These are phyloP conservation scores for Aspergillus sp. DNA, from an alignment of 2,329 filamentous ascomycete species.

Conservation along the genomic window DNA sequence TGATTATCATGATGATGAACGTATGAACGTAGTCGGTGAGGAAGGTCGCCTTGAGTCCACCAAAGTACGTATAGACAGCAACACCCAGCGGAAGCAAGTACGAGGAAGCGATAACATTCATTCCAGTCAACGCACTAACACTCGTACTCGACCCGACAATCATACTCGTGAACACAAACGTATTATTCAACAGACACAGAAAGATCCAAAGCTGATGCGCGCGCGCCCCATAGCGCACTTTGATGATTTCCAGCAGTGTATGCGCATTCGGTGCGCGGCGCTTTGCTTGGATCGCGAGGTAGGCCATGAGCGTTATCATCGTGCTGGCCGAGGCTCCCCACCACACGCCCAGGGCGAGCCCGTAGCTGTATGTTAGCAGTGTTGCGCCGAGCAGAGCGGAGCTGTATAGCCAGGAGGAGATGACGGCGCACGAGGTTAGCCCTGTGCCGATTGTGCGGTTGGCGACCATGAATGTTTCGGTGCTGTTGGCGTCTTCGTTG, in stretches of 20 bases:
- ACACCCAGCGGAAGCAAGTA: conserved; percentile 9
- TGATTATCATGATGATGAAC: conserved; percentile 9
- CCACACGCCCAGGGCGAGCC: conserved; percentile 4
- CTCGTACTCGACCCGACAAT: conserved; percentile 4
- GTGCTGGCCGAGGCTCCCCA: conserved; percentile 11
- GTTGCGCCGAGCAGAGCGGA: conserved; percentile 4
- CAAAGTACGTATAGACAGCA: conserved; percentile 8
- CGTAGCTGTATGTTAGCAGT: conserved; percentile 5
- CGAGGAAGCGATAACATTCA: conserved; percentile 2
- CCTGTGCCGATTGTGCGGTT: conserved; percentile 7
- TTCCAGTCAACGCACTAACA: conserved; percentile 8
- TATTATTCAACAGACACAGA: conserved; percentile 6
- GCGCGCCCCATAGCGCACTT: neutral
- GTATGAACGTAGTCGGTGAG: conserved; percentile 10
- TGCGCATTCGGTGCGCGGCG: conserved; percentile 5
- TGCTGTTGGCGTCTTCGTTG: conserved; percentile 6
- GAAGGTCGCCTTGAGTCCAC: conserved; percentile 6
- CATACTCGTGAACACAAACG: conserved; percentile 7
- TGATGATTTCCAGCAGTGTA: conserved; percentile 4
- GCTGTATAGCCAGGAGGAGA: conserved; percentile 10
- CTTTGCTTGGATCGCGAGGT: conserved; percentile 2
- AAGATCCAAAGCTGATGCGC: conserved; percentile 8
- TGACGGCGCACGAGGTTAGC: conserved; percentile 4
- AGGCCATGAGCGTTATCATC: conserved; percentile 7
- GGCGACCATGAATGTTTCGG: conserved; percentile 6